A percentile compares a stretch with the other conserved stretches of the same genome.
Evolutionary conservation across 106 monocot genomes (phyloP).

Genomic region (Agapanthus africanus): DNA sequence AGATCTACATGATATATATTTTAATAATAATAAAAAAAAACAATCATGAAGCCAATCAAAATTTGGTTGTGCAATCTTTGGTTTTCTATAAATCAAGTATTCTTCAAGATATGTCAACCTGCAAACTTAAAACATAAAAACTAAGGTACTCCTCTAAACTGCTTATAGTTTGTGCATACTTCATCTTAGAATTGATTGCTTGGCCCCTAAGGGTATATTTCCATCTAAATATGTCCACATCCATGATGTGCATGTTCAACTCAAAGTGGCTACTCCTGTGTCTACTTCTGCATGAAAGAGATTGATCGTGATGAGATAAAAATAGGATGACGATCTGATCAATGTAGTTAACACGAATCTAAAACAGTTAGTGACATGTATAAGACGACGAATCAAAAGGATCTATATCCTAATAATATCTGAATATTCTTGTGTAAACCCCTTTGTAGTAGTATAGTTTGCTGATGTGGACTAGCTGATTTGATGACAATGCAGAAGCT

Average conservation of each 20-base stretch:
- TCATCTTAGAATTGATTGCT: no score
- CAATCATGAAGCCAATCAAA: no score
- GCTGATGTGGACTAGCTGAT: constrained; percentile 4
- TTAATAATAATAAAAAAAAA: no score
- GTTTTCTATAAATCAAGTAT: no score
- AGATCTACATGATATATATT: no score
- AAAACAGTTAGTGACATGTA: background rate
- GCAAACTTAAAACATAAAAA: no score
- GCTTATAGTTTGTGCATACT: no score
- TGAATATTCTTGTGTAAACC: background rate
- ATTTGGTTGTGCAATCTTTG: no score
- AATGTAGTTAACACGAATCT: background rate
- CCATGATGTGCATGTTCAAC: background rate
- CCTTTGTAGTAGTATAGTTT: background rate
- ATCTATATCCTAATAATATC: background rate
- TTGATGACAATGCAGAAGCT: background rate
- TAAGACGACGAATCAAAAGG: background rate
- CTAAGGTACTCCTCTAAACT: no score
- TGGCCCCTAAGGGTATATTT: background rate
- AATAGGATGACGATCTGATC: background rate
- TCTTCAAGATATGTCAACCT: no score
- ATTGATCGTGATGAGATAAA: background rate
- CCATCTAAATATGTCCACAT: background rate
- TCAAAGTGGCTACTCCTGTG: background rate
- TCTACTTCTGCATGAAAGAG: background rate